phyloP scores from a whole-genome alignment of 495 filamentous ascomycete genomes.

The Xylaria flabelliformis region DNA sequence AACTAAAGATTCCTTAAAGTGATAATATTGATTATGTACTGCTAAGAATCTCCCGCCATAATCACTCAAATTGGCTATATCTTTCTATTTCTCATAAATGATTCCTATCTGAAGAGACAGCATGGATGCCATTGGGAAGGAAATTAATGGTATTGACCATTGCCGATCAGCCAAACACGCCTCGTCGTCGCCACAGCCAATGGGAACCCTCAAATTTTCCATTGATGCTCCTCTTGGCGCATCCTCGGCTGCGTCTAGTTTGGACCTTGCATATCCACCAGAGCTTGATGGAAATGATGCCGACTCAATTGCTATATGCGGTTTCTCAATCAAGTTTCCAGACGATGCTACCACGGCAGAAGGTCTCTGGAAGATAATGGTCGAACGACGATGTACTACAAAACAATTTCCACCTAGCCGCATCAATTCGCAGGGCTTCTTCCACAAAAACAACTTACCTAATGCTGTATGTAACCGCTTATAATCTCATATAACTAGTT shows the following conservation, averaged over 20 bases:
- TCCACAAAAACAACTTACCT: constrained; percentile 35
- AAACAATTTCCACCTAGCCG: constrained; percentile 44
- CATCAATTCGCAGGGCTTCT: constrained; percentile 50
- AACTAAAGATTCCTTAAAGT: constrained; percentile 1
- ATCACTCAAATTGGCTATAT: neutral
- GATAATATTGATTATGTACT: neutral
- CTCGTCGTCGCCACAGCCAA: neutral
- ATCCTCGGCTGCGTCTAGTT: neutral
- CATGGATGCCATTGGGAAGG: neutral
- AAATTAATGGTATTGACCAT: neutral
- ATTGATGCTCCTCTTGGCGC: constrained; percentile 1
- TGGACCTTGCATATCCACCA: neutral
- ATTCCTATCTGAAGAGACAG: neutral
- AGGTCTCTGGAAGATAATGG: constrained; percentile 41
- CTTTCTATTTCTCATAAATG: neutral
- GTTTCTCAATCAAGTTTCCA: constrained; percentile 35
- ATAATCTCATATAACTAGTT: neutral
- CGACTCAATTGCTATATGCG: constrained; percentile 31
- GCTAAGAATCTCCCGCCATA: neutral
- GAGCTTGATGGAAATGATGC: constrained; percentile 21
- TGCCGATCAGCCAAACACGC: neutral
- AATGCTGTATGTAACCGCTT: constrained; percentile 22
- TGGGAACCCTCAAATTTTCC: neutral
- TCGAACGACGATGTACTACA: constrained; percentile 42
- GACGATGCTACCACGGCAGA: constrained; percentile 48